Percentiles rank a stretch among this genome's conserved stretches.
Conservation (phyloP, 306 rosid genomes). For the Dicorynia guianensis region DNA sequence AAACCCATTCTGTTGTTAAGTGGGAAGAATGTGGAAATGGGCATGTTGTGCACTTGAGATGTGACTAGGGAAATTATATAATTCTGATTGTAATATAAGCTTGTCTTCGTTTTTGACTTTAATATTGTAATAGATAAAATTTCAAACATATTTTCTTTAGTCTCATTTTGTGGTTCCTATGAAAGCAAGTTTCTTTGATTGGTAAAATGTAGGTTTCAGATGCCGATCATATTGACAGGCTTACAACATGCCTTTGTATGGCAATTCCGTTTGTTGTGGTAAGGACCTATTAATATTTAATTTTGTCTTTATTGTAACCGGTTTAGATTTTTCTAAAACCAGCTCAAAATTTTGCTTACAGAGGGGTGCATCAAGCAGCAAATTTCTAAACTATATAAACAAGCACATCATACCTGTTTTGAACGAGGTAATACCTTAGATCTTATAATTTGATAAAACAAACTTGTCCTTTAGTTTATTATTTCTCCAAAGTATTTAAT, state of each 20-base stretch:
- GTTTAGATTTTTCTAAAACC: constrained; percentile 28
- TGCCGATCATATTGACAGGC: constrained; percentile 89
- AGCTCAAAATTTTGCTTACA: constrained; percentile 39
- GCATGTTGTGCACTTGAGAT: constrained; percentile 1
- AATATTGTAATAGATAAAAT: constrained; percentile 20
- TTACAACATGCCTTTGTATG: constrained; percentile 93
- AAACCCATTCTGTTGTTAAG: not conserved
- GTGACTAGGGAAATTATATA: not conserved
- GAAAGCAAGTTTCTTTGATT: not conserved
- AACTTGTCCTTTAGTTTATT: constrained; percentile 1
- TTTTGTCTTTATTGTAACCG: constrained; percentile 1
- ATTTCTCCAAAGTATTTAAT: not conserved
- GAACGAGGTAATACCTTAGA: constrained; percentile 73
- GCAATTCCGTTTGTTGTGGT: constrained; percentile 97
- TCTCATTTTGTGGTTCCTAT: constrained; percentile 21
- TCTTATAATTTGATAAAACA: constrained; percentile 24
- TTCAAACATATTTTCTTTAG: not conserved
- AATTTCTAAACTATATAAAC: constrained; percentile 80
- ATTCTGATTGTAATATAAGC: not conserved
- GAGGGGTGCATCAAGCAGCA: constrained; percentile 98
- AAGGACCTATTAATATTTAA: constrained; percentile 36
- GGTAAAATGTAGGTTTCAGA: constrained; percentile 76
- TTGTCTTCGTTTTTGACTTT: constrained; percentile 11
- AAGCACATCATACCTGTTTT: constrained; percentile 86
- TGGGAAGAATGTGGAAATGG: constrained; percentile 6